Evolutionary conservation across 495 filamentous ascomycete genomes (phyloP).

Genomic region (Staphylotrichum longicolle): DNA sequence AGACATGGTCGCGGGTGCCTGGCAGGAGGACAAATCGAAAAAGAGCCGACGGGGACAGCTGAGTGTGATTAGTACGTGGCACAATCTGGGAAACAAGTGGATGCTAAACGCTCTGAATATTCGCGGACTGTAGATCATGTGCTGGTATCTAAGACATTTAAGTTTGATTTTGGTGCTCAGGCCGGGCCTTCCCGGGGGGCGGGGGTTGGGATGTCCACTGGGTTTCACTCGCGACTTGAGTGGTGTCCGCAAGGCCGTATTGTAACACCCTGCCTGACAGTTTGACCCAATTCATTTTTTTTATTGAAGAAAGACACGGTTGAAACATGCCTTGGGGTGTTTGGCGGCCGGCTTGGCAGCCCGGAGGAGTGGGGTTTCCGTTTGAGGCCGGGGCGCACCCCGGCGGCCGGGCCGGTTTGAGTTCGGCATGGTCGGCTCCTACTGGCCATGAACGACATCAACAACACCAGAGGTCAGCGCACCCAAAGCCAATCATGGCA

Average conservation of each 20-base stretch:
- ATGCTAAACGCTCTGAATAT: too few species aligned
- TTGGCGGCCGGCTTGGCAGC: constrained; percentile 5
- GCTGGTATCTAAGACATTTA: neutral
- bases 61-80: too few species aligned
- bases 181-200: too few species aligned
- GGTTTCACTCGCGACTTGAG: neutral
- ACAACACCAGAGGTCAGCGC: too few species aligned
- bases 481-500: too few species aligned
- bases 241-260: neutral
- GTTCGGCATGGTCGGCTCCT: neutral
- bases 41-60: too few species aligned
- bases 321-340: neutral
- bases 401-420: neutral
- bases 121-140: neutral
- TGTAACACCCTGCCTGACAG: neutral
- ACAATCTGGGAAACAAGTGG: too few species aligned
- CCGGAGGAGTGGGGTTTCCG: neutral
- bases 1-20: neutral
- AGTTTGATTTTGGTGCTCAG: neutral
- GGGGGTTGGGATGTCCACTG: too few species aligned
- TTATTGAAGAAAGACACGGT: neutral
- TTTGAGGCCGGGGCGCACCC: neutral
- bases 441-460: neutral
- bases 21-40: too few species aligned
- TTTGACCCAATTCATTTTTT: neutral